Base-by-base conservation (phyloP, 225 moss, liverwort and hornwort genomes). In the Pseudoscleropodium purum region DNA sequence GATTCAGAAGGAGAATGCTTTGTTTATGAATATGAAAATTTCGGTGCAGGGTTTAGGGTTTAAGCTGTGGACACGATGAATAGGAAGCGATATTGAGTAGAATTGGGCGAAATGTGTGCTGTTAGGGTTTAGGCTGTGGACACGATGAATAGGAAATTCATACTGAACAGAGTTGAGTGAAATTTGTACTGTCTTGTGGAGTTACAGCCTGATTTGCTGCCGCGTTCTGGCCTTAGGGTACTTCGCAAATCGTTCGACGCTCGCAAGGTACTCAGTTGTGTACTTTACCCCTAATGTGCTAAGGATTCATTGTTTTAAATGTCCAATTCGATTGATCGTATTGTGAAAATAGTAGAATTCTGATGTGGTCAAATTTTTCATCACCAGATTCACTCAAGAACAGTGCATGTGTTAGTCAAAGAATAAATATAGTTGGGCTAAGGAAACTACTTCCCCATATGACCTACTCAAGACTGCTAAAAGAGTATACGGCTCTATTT, bases 191-290 rank as follows among this genome's bases (percentile, higher is more conserved):
- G n/a, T 70, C 65, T 36, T 87, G 81, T 92, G 90, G 76, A 63
- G 9, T 56, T 89, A 89, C 95, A 98, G 98, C 90, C 88, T 81
- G 93, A 84, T 77, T 84, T 94, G 84, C 89, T 99, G 56, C 94
- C 97, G 66, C 91, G 90, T 64, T 94, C 92, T 65, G 91, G 95
- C 30, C 95, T 99, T 41, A 93, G 84, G 70, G 92, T 99, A 64
- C 92, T 97, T 81, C 96, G 99, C 79, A 99, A 99, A 80, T 96
- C 99, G 60, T 92, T 97, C 89, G 99, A 99, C 84, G 99, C 99
- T 84, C 96, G 99, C 85, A 96, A 97, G 97, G 98, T 98, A 90
- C 70, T 90, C 26, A 70, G 15, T 59, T 62, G 23, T 41, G 16
- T 27, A 19, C 41, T 54, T 37, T 36, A 47, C 20, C 43, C 25